Conservation (phyloP, 768 basidiomycete species). For the Lenzites betulinus region DNA sequence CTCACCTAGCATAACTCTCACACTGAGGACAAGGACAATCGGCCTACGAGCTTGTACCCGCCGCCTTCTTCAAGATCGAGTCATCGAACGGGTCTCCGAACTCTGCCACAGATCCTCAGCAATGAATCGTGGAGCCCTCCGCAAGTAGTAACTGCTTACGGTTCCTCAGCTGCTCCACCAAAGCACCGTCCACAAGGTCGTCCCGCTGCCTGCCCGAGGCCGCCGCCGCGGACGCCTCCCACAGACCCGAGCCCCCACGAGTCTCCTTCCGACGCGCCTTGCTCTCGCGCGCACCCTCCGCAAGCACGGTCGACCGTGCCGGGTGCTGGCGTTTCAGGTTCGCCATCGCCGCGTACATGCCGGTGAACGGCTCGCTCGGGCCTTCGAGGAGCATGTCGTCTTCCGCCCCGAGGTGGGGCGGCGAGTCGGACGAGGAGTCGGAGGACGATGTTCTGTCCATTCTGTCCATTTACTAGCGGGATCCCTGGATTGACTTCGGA, state of each 20-base stretch:
- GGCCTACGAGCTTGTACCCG: not conserved
- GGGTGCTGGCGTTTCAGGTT: constrained; percentile 16
- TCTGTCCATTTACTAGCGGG: too few relatives aligned
- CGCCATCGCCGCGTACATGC: not conserved
- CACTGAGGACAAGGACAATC: too few relatives aligned
- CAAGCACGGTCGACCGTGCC: not conserved
- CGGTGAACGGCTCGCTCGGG: not conserved
- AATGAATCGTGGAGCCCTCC: not conserved
- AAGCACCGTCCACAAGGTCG: constrained; percentile 25
- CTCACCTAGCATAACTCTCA: not conserved
- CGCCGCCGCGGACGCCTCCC: constrained; percentile 3
- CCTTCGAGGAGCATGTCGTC: not conserved
- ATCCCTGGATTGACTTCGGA: too few relatives aligned
- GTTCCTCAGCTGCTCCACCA: constrained; percentile 24
- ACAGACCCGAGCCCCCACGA: not conserved
- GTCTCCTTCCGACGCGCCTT: constrained; percentile 28
- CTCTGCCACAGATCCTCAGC: constrained; percentile 11
- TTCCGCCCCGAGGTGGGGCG: not conserved
- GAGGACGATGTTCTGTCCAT: constrained; percentile 29
- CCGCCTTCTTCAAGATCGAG: constrained; percentile 25
- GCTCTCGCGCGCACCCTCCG: constrained; percentile 19
- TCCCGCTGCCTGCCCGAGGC: constrained; percentile 18
- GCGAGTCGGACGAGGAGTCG: constrained; percentile 25
- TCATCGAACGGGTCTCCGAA: constrained; percentile 37
- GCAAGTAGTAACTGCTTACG: constrained; percentile 13